Evolutionary conservation across 768 basidiomycete species (phyloP), one percentile per base, ranked within the genome.

Genomic region (Podaxis sp.): DNA sequence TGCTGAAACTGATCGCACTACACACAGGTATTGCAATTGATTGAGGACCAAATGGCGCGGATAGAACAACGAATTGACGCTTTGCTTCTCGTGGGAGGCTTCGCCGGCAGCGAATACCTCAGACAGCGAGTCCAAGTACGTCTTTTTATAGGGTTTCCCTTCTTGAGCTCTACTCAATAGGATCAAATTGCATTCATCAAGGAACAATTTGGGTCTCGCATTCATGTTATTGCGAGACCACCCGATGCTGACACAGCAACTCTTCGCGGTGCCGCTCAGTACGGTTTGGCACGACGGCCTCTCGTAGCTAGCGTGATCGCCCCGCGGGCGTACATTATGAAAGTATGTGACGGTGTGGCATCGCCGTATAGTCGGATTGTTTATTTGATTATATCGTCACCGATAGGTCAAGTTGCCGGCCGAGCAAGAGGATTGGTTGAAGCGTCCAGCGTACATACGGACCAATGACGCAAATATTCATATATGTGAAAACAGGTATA

Each of bases 221-320:
- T 94, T 52, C 81, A 76, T 55, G 87, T 91, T 61, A 91, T 95
- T 69, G 89, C 88, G 37, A 85, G 94, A 56, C 93, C 94, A 27
- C 80, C 87, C 40, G 93, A 96, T 75, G 88, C 90, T 29, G 94
- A 95, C 70, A 94, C 93, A 13, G 94, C 94, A 2, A 95, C 93
- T 1, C 76, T 90, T 60, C 88, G 93, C 58, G 93, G 93, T 50
- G 93, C 90, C n/a, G 93, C 93, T 37, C 84, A 88, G 70, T 94
- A 94, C 72, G 93, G 93, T 24, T 80, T 94, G 25, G 89, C 91
- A 19, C 83, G 86, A 55, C 80, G 86, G 66, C 79, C 85, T 29
- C 81, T 93, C 13, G 93, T 95, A 9, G 92, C 92, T 19, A 90
- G 86, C 50, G 83, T 94, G 56, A 90, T 95, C 58, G 86, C 86